Conservation (phyloP, 2,329 filamentous ascomycete genomes). For the Colletotrichum tofieldiae region DNA sequence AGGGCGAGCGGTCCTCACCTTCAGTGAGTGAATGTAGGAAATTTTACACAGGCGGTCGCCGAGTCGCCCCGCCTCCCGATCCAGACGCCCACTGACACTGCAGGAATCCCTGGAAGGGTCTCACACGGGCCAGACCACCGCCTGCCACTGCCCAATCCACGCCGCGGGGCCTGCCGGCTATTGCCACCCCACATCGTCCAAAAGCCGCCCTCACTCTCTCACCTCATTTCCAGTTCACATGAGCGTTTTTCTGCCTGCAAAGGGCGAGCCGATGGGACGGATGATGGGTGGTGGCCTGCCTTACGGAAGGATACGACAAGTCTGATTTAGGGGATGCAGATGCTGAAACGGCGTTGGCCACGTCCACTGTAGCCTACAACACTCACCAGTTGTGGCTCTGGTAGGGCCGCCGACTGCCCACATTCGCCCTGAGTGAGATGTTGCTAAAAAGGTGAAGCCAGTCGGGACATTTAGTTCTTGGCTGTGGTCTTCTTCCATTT, state of each 20-base stretch:
- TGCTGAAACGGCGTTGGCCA: conserved; percentile 19
- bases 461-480: background rate
- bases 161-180: conserved; percentile 33
- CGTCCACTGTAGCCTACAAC: conserved; percentile 5
- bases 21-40: conserved; percentile 21
- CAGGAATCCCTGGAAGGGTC: conserved; percentile 25
- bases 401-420: background rate
- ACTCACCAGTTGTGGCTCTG: background rate
- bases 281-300: background rate
- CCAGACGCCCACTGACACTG: conserved; percentile 4
- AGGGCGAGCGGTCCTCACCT: conserved; percentile 9
- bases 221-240: background rate
- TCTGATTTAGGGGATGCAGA: conserved; percentile 13
- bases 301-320: background rate
- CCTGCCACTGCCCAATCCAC: conserved; percentile 7
- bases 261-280: background rate
- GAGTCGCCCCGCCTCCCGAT: conserved; percentile 30
- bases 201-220: background rate
- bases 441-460: background rate
- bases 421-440: background rate
- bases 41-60: conserved; percentile 30
- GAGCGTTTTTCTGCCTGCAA: conserved; percentile 7
- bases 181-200: conserved; percentile 23
- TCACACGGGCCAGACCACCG: conserved; percentile 23
- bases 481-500: background rate